A percentile compares a stretch with the other conserved stretches of the same genome.
These are phyloP conservation scores for Ceratocystis smalleyi DNA, from an alignment of 2,329 filamentous ascomycete genomes.

Conservation along the genomic window DNA sequence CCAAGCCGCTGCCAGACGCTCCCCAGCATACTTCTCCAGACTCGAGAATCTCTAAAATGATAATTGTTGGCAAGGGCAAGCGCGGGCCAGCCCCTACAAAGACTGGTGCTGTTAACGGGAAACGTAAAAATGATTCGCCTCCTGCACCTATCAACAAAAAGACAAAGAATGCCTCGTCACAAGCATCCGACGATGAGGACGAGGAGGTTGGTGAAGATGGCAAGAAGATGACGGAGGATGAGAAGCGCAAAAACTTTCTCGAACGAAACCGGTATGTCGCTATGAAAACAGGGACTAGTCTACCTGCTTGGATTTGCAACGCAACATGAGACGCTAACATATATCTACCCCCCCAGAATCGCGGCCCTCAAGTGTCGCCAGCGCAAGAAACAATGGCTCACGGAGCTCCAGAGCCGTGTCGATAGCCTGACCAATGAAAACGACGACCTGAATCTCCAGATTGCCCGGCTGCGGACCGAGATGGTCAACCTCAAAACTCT, in stretches of 20 bases:
- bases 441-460: conserved; percentile 68
- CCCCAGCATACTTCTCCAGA: conserved; percentile 22
- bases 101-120: conserved; percentile 42
- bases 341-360: conserved; percentile 41
- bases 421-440: conserved; percentile 88
- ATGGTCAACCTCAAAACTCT: conserved; percentile 90
- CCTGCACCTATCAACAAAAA: conserved; percentile 56
- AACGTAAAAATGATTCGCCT: conserved; percentile 40
- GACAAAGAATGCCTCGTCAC: conserved; percentile 41
- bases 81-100: conserved; percentile 3
- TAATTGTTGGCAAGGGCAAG: conserved; percentile 4
- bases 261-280: conserved; percentile 74
- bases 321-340: conserved; percentile 18
- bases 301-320: not conserved
- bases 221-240: conserved; percentile 89
- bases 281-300: conserved; percentile 1
- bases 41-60: conserved; percentile 17
- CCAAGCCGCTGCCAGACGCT: conserved; percentile 34
- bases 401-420: conserved; percentile 85
- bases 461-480: conserved; percentile 74
- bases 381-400: conserved; percentile 97
- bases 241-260: conserved; percentile 95
- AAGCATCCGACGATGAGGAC: conserved; percentile 19
- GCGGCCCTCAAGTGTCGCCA: conserved; percentile 94
- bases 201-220: conserved; percentile 34